Evolutionary conservation across 2,329 filamentous ascomycete species (phyloP).

Genomic region (Trichophyton verrucosum): DNA sequence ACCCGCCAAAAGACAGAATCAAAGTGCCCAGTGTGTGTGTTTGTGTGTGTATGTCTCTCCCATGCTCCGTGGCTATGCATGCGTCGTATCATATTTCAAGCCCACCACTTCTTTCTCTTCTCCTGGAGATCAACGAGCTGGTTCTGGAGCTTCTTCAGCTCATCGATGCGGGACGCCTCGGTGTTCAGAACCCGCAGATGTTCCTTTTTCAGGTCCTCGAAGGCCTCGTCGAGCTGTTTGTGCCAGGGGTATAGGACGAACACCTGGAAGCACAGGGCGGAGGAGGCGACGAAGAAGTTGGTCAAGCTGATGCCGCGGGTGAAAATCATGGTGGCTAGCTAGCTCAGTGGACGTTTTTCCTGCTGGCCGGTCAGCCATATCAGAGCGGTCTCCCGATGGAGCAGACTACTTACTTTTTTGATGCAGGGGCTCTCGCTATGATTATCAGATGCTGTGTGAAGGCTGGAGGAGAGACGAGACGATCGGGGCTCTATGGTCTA

Average conservation of each 20-base stretch:
- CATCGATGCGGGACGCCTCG: conserved; percentile 9
- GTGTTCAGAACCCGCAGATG: conserved; percentile 32
- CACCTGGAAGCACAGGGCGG: conserved; percentile 54
- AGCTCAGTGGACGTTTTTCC: not conserved
- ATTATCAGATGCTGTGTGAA: too few species aligned
- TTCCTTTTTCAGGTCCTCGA: conserved; percentile 47
- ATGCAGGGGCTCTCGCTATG: not conserved
- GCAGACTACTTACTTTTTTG: not conserved
- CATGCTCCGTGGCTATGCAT: too few species aligned
- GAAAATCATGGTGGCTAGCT: conserved; percentile 28
- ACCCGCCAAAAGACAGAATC: too few species aligned
- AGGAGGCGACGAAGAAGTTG: conserved; percentile 54
- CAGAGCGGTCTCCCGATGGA: not conserved
- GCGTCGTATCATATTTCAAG: not conserved
- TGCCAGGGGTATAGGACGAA: conserved; percentile 62
- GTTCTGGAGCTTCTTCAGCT: conserved; percentile 10
- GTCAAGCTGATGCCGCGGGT: conserved; percentile 46
- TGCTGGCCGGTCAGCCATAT: not conserved
- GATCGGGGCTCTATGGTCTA: too few species aligned
- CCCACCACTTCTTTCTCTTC: not conserved
- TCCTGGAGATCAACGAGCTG: conserved; percentile 8
- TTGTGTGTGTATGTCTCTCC: too few species aligned
- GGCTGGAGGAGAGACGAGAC: too few species aligned
- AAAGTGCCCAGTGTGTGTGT: too few species aligned
- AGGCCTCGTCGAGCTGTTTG: conserved; percentile 50